A percentile compares a stretch with the other conserved stretches of the same genome.
Evolutionary conservation across 176 grass and related monocot species (phyloP).

Genomic region (Carex kokanica): DNA sequence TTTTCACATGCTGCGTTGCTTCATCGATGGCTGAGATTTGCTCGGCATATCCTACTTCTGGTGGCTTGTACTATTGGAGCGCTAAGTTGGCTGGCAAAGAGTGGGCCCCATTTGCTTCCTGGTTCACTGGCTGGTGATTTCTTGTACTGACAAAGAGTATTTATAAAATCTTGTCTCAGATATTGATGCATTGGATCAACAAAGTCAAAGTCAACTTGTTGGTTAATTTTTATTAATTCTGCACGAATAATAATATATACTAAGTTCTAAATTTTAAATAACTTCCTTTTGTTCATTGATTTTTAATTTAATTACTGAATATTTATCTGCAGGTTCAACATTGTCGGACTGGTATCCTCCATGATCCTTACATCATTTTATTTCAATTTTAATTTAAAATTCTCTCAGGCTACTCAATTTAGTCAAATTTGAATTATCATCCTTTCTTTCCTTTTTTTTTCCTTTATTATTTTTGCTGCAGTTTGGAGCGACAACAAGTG

Average conservation of each 20-base stretch:
- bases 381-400: neutral
- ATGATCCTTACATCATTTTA: too few relatives aligned
- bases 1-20: conserved; percentile 22
- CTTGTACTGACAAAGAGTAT: neutral
- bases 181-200: neutral
- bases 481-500: conserved; percentile 58
- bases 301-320: neutral
- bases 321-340: conserved; percentile 44
- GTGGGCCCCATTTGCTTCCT: conserved; percentile 40
- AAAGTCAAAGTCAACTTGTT: neutral
- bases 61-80: conserved; percentile 44
- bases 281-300: neutral
- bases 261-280: neutral
- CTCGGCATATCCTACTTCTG: conserved; percentile 40
- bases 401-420: neutral
- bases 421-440: neutral
- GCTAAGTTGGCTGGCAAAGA: conserved; percentile 34
- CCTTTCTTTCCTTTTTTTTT: too few relatives aligned
- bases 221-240: neutral
- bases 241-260: neutral
- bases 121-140: conserved; percentile 33
- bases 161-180: neutral
- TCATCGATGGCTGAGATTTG: conserved; percentile 42
- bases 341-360: conserved; percentile 34
- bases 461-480: neutral